Conservation (phyloP, 1,284 basidiomycete species). For the Spongispora temasekensis region DNA sequence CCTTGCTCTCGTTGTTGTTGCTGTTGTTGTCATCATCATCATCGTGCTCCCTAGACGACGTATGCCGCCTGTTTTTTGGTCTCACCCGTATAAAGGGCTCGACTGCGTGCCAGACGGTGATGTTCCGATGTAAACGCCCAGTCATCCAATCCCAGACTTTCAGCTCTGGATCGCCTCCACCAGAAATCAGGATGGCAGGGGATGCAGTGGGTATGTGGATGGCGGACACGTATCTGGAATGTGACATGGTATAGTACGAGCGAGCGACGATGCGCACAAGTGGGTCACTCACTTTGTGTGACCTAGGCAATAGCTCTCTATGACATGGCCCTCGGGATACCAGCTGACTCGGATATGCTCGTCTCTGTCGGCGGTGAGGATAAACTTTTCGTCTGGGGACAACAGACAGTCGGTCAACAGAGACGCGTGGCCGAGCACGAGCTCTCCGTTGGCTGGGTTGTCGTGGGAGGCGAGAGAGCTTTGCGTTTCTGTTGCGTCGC, state of each 20-base stretch:
- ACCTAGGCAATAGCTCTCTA: constrained; percentile 85
- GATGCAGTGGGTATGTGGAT: constrained; percentile 65
- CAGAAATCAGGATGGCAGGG: constrained; percentile 66
- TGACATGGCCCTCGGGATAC: constrained; percentile 81
- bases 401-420: constrained; percentile 75
- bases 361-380: constrained; percentile 89
- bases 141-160: constrained; percentile 82
- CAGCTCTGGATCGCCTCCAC: constrained; percentile 81
- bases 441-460: constrained; percentile 71
- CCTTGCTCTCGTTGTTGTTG: too few species aligned
- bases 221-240: constrained; percentile 77
- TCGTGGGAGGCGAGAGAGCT: constrained; percentile 61
- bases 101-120: constrained; percentile 57
- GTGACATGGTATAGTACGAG: not conserved
- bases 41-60: constrained; percentile 40
- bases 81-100: constrained; percentile 64
- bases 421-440: constrained; percentile 86
- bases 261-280: not conserved
- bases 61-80: constrained; percentile 38
- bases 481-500: constrained; percentile 29
- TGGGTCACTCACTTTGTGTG: constrained; percentile 66
- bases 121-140: constrained; percentile 53
- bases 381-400: constrained; percentile 64
- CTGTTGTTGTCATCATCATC: constrained; percentile 41
- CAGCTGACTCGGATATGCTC: constrained; percentile 92